Base-by-base conservation (phyloP, 1,284 basidiomycete species). In the Macrocystidia cucumis region DNA sequence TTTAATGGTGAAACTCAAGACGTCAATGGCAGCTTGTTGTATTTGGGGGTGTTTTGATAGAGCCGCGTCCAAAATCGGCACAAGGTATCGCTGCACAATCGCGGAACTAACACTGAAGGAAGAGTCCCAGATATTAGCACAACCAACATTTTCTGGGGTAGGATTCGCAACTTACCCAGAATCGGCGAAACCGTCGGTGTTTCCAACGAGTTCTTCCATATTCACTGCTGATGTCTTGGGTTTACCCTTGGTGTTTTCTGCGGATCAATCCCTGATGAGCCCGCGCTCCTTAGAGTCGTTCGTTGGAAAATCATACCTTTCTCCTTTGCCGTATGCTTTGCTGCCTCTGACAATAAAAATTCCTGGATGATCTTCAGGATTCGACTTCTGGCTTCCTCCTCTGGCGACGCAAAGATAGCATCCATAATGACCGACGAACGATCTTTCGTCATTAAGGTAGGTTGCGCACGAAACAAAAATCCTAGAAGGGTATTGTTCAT, bases 131-230 rank as follows among this genome's bases (percentile, higher is more conserved):
- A 36, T 25, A 16, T 37, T 13, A 28, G 22, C 9, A 19, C 9
- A 18, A 16, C 17, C 7, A 5, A 25, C 12, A 25, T 12, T 8
- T 16, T 3, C n/a, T 30, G 3, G n/a, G 9, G 13, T 5, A 18
- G 8, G 11, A 3, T 5, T 1, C 6, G 14, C 0, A 13, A 33
- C 52, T 51, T 57, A 95, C 92, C 85, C 91, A 12, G 95, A 96
- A 50, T 98, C 95, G 0, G 91, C 91, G 55, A 97, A 92, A 0
- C 83, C 87, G 47, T 91, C 86, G 0, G 91, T 91, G 49, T 93
- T 93, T 2, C 96, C 96, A 5, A 97, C 87, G 2, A 99, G 67
- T 48, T 97, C 88, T 1, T 85, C 81, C 78, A 97, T 90, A 49
- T 91, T 82, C 25, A 90, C 77, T 17, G 70, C 66, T n/a, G 62